phyloP scores from a whole-genome alignment of 176 grass and related monocot genomes.

The Echinochloa phyllopogon region DNA sequence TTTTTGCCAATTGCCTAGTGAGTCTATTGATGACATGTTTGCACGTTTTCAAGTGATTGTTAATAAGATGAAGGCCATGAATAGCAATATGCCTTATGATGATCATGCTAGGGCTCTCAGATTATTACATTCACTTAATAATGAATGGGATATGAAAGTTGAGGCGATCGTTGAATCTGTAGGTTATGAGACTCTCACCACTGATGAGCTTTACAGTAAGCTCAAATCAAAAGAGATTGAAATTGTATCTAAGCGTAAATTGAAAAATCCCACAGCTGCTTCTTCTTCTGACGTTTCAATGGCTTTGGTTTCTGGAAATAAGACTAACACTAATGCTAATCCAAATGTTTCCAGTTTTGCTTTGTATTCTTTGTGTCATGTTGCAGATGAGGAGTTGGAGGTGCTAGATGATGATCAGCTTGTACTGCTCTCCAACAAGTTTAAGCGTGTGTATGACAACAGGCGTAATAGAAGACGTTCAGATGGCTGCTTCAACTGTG shows the following conservation, averaged over 20 bases:
- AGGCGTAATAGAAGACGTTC: not conserved
- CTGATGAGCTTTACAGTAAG: constrained; percentile 19
- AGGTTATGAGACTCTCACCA: no score
- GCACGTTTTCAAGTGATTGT: not conserved
- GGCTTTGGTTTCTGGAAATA: not conserved
- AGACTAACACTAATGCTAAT: not conserved
- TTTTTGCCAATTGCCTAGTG: not conserved
- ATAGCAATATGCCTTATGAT: not conserved
- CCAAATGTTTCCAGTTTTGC: not conserved
- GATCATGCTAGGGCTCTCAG: constrained; percentile 6
- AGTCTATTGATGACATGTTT: not conserved
- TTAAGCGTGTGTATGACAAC: not conserved
- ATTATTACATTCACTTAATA: not conserved
- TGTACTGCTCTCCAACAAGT: constrained; percentile 7
- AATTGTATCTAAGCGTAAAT: not conserved
- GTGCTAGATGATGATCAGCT: constrained; percentile 16
- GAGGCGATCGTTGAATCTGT: not conserved
- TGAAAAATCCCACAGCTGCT: not conserved
- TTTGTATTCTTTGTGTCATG: not conserved
- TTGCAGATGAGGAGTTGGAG: constrained; percentile 8
- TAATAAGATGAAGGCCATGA: not conserved
- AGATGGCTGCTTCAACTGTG: not conserved
- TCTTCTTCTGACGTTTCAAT: not conserved
- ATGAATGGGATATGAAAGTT: not conserved
- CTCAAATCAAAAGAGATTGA: constrained; percentile 24